A percentile compares a stretch with the other conserved stretches of the same genome.
Conservation (phyloP, 208 protist species). For the Trypanosoma scelopori region DNA sequence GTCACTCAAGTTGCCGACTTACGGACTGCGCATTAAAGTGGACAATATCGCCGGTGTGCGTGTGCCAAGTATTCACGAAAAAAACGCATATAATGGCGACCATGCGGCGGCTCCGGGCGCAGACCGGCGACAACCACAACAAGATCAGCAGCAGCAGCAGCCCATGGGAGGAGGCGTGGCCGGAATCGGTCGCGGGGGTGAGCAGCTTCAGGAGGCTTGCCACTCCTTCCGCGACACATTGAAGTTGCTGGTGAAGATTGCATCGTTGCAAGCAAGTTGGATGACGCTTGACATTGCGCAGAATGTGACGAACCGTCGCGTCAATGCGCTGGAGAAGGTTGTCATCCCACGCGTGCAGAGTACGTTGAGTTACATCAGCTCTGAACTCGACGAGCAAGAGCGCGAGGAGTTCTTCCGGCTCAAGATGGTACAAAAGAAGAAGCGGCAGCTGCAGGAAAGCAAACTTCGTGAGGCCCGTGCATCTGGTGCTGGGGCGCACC, state of each 20-base stretch:
- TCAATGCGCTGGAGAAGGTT: constrained; percentile 99
- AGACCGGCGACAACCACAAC: background rate
- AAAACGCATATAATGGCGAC: constrained; percentile 13
- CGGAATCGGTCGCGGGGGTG: constrained; percentile 96
- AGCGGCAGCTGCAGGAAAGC: constrained; percentile 66
- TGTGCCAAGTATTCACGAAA: constrained; percentile 91
- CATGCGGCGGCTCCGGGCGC: background rate
- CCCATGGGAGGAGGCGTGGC: constrained; percentile 49
- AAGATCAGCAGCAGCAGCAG: no score
- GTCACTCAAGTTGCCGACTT: constrained; percentile 88
- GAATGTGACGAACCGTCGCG: constrained; percentile 99
- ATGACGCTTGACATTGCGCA: constrained; percentile 97
- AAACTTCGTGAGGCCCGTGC: constrained; percentile 17
- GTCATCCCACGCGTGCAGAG: constrained; percentile 97
- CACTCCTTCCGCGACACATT: constrained; percentile 91
- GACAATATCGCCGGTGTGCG: constrained; percentile 99
- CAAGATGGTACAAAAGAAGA: constrained; percentile 98
- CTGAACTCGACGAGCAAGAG: constrained; percentile 99
- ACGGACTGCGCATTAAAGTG: constrained; percentile 87
- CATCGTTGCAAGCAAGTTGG: constrained; percentile 98
- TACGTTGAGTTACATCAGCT: constrained; percentile 98
- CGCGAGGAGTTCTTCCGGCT: constrained; percentile 99
- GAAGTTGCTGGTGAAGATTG: constrained; percentile 93
- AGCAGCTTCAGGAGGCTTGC: constrained; percentile 93
- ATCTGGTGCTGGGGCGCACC: constrained; percentile 12